Base-by-base conservation (phyloP, 169 alveolate species). In the Plasmodium sp. region DNA sequence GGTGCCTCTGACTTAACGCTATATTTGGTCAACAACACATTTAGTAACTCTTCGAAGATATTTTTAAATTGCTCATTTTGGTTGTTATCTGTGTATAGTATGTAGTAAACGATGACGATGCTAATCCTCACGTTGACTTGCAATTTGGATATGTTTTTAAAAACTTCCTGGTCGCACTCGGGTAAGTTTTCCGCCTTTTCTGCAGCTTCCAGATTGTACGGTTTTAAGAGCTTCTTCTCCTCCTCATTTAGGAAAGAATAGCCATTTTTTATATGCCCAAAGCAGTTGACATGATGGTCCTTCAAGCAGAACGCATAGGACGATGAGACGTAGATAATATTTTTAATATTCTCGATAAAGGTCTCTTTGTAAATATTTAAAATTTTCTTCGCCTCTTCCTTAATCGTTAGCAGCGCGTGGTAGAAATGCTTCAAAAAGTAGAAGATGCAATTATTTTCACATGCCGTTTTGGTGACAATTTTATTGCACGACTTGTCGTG, bases 361-460 rank as follows among this genome's bases (percentile, higher is more conserved):
- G 95, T 92, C 48, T 92, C 95, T 82, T 92, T 92, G 75, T 92
- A 92, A 81, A 92, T 92, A 72, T 92, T 48, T 92, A 92, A 72
- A 31, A 92, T 83, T 82, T 92, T 92, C 58, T 67, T 48, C 22
- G 92, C 71, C 82, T 92, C 95, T 83, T 92, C 95, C 48, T 92
- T 81, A 34, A 92, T 92, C 3, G 92, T 92, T 92, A 92, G 77
- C 54, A 92, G 83, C 3, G 92, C 84, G 56, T 72, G 85, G 27
- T 92, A 92, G 39, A 92, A 92, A 82, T 92, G 95, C 56, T 92
- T 92, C 34, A 92, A 54, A 82, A 92, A 92, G 51, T 92, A 92
- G 34, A 48, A 92, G n/a, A 92, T 83, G 41, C 95, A 92, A 81
- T 92, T 82, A 58, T 36, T 73, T 72, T 74, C 81, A 82, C 95